Percentiles rank a stretch among this genome's conserved stretches.
These are phyloP conservation scores for Mucor plumbeus DNA, from an alignment of 371 early-diverging fungal genomes.

Conservation along the genomic window DNA sequence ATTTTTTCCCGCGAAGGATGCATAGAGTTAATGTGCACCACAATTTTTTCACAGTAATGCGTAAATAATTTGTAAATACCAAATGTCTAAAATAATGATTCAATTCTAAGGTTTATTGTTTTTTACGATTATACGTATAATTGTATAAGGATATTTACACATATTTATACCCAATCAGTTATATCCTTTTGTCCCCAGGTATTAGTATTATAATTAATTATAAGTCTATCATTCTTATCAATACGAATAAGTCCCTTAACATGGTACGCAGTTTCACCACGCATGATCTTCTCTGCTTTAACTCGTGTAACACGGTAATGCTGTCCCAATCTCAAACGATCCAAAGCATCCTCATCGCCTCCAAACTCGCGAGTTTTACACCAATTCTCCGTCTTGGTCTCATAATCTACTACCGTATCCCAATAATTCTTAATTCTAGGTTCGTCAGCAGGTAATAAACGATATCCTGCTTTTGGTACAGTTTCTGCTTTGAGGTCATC, in stretches of 20 bases:
- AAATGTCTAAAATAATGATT: no score
- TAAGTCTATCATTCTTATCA: conserved; percentile 17
- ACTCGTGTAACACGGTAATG: conserved; percentile 36
- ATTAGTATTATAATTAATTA: conserved; percentile 24
- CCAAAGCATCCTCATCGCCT: conserved; percentile 13
- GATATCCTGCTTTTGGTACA: conserved; percentile 9
- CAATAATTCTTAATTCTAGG: conserved; percentile 29
- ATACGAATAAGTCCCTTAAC: conserved; percentile 22
- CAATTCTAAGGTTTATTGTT: no score
- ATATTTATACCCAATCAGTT: conserved; percentile 28
- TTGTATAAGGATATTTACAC: no score
- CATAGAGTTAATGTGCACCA: no score
- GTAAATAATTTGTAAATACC: no score
- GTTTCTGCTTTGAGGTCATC: conserved; percentile 6
- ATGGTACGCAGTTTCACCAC: conserved; percentile 44
- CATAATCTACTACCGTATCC: conserved; percentile 31
- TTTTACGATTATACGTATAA: no score
- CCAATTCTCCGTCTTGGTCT: conserved; percentile 37
- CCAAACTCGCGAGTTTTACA: conserved; percentile 18
- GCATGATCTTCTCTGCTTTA: conserved; percentile 41
- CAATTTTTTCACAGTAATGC: no score
- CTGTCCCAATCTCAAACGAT: conserved; percentile 33
- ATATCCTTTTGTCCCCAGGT: conserved; percentile 27
- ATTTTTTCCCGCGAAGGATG: no score
- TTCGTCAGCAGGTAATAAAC: conserved; percentile 17